Conservation (phyloP, 345 rosid genomes). For the Citrus maxima region DNA sequence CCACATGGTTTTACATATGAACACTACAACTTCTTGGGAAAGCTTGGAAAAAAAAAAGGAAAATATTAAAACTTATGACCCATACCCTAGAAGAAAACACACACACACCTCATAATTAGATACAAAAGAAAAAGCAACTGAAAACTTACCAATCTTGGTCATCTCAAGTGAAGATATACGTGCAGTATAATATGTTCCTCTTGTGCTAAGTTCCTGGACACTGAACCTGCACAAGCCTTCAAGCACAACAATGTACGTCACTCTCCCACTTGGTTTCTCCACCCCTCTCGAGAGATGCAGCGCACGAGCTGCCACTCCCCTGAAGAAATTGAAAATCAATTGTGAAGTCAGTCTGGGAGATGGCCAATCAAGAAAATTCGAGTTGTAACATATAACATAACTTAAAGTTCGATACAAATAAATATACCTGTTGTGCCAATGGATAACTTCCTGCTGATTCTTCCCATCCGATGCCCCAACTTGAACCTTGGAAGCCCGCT, state of each 20-base stretch:
- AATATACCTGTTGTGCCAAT: conserved; percentile 86
- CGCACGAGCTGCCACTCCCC: conserved; percentile 99
- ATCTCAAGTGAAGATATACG: conserved; percentile 86
- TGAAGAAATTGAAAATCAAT: conserved; percentile 21
- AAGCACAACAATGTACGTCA: conserved; percentile 93
- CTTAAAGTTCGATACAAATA: background rate
- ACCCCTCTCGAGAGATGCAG: conserved; percentile 97
- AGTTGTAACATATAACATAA: background rate
- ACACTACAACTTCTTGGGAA: background rate
- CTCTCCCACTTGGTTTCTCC: conserved; percentile 99
- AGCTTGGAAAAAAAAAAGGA: background rate
- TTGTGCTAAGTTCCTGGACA: conserved; percentile 87
- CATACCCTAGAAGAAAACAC: background rate
- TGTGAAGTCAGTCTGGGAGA: background rate
- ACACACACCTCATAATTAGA: background rate
- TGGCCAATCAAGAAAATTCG: background rate
- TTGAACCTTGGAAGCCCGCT: conserved; percentile 53
- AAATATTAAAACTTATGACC: background rate
- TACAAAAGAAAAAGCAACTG: background rate
- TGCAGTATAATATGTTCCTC: conserved; percentile 89
- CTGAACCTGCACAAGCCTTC: conserved; percentile 96
- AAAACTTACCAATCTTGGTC: conserved; percentile 71
- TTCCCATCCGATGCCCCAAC: conserved; percentile 71
- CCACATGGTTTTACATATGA: background rate
- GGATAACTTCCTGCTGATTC: conserved; percentile 73